Evolutionary conservation across 1,139 yeast genomes (phyloP), one percentile per base, ranked within the genome.

Genomic region (Pichia sp.): DNA sequence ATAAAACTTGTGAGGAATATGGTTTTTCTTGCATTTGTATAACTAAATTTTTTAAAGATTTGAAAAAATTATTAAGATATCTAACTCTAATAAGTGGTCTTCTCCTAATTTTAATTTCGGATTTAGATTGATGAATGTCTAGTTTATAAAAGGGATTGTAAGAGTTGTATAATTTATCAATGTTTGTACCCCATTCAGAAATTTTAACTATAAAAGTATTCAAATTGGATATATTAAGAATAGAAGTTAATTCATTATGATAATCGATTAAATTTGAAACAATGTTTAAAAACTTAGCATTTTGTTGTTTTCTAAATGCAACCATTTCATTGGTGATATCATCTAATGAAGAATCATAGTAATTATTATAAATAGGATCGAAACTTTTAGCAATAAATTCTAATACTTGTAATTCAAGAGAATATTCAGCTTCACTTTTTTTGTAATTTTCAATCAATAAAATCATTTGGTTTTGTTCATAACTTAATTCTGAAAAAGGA

Each of bases 41-140:
- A 59, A 43, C 64, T 52, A 45, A 53, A 49, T 32, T 61, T 41
- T 41, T 66, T 50, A 56, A 33, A 13, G 45, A 41, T 16, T 39
- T 33, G 13, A 52, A 36, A 24, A 60, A 51, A 39, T 60, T 62
- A 20, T 58, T 51, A 22, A 68, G 44, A 31, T 62, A 60, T 11
- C 62, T 51, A 14, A 70, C 50, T 41, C 72, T 61, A 13, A 64
- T 55, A 27, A 71, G 47, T 5, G 76, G 76, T 15, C 65, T 59
- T 43, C 68, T 62, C 40, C 62, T 61, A 21, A 68, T 50, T 28
- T 56, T 56, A 14, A 61, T 51, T 42, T 64, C 65, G 4, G 62
- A 54, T 6, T 63, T 60, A 2, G 66, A 42, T 30, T 66, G 68
- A 25, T 59, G 61, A 1, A 56, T 45, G 33, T 58, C 59, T 29